Evolutionary conservation across 169 alveolate genomes (phyloP), one percentile per base, ranked within the genome.

Genomic region (Babesia sp.): DNA sequence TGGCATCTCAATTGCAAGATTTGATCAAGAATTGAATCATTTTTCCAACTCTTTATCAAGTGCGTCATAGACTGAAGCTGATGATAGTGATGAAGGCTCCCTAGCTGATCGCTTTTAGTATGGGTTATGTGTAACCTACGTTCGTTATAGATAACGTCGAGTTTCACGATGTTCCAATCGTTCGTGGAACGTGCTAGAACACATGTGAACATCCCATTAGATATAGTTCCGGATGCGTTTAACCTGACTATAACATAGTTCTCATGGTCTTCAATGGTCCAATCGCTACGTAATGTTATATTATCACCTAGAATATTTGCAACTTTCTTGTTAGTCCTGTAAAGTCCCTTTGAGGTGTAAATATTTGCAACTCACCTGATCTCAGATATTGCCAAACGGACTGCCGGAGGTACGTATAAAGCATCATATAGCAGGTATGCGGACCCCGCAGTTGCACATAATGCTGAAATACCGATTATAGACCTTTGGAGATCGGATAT

Each of bases 181-280:
- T 41, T 34, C 7, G 12, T 53, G 31, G 26, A n/a, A n/a, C 41
- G 45, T 16, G 53, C 20, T 31, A 64, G 54, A 1, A 31, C 0
- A 41, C 74, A 64, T 20, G 45, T 29, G 61, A 64, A 64, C 74
- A 64, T 64, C 36, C 74, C 74, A 2, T 61, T 61, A 11, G 74
- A 18, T 24, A 46, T 64, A 53, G n/a, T 64, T 46, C 74, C 74
- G 31, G 59, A 64, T 28, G 74, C 74, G n/a, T 64, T 64, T 50
- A 64, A 59, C 5, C 51, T 37, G 14, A 64, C 74, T 1, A 48
- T 14, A 1, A 61, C 59, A 6, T 42, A 34, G 37, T 64, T 36
- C 53, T 61, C 74, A 24, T 29, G 48, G 6, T 64, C 50, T 48
- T 64, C 55, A 37, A 64, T 61, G 4, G 41, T 64, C 74, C 74